These are phyloP conservation scores for Suhomyces coccinellae DNA, from an alignment of 1,139 yeast species.

Conservation along the genomic window DNA sequence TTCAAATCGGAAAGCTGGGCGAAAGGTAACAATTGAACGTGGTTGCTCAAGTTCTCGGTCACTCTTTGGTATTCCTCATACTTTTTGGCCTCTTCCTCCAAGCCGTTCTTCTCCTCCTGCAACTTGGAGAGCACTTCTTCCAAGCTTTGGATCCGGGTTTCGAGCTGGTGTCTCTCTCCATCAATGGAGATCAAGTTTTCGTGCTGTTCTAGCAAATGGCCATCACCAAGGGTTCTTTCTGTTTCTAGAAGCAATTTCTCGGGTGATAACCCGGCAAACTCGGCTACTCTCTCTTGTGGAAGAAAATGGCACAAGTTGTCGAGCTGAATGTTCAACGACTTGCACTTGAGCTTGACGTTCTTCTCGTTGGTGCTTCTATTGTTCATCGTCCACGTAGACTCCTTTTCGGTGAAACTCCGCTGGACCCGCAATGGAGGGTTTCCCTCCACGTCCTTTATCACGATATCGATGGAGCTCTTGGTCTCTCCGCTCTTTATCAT, in stretches of 20 bases:
- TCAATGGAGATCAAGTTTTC: conserved; percentile 57
- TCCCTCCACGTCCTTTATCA: conserved; percentile 49
- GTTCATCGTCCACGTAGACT: conserved; percentile 65
- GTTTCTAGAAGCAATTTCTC: conserved; percentile 75
- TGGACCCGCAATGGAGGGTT: conserved; percentile 35
- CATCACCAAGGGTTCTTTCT: conserved; percentile 75
- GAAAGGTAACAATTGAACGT: conserved; percentile 58
- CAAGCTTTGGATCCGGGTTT: conserved; percentile 21
- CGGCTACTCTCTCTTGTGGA: conserved; percentile 94
- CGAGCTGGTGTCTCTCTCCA: conserved; percentile 29
- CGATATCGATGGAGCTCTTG: conserved; percentile 59
- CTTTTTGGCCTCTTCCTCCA: conserved; percentile 42
- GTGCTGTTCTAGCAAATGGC: conserved; percentile 58
- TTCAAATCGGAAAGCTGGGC: conserved; percentile 59
- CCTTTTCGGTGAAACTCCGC: conserved; percentile 40
- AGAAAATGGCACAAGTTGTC: conserved; percentile 92
- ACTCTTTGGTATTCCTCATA: conserved; percentile 42
- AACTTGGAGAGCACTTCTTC: conserved; percentile 33
- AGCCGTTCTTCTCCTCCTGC: conserved; percentile 29
- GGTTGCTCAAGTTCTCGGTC: conserved; percentile 46
- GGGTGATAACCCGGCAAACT: conserved; percentile 81
- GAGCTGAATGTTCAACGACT: conserved; percentile 69
- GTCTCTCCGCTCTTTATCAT: conserved; percentile 77
- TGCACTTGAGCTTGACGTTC: conserved; percentile 47
- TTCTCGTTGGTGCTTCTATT: conserved; percentile 42